These are phyloP conservation scores for Drechslerella dactyloides DNA, from an alignment of 2,329 filamentous ascomycete species.

Conservation along the genomic window DNA sequence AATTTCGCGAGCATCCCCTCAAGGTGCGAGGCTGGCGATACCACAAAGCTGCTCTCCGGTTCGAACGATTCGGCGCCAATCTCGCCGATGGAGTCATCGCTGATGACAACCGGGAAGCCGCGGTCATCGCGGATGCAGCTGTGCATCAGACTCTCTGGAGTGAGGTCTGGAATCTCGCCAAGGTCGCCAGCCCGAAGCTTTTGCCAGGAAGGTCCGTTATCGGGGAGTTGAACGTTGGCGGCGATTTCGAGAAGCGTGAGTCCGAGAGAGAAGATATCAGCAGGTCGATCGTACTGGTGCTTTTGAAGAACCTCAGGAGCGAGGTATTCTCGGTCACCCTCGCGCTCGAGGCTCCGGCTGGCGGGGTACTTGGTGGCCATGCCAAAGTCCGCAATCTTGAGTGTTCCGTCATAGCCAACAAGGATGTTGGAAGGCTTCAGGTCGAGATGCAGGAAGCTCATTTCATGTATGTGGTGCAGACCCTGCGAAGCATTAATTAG, in stretches of 20 bases:
- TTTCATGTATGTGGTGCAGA: conserved; percentile 85
- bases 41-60: conserved; percentile 29
- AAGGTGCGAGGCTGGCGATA: conserved; percentile 28
- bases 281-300: conserved; percentile 78
- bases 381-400: conserved; percentile 88
- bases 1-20: conserved; percentile 42
- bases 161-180: conserved; percentile 84
- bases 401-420: conserved; percentile 77
- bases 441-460: conserved; percentile 83
- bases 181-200: conserved; percentile 87
- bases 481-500: conserved; percentile 66
- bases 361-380: conserved; percentile 81
- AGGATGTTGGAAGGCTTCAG: conserved; percentile 85
- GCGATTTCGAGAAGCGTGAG: conserved; percentile 94
- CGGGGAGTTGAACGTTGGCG: conserved; percentile 89
- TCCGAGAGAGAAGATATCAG: conserved; percentile 91
- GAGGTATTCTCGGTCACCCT: conserved; percentile 96
- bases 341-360: conserved; percentile 77
- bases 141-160: conserved; percentile 74
- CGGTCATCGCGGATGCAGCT: conserved; percentile 74
- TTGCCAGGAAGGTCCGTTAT: conserved; percentile 90
- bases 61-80: conserved; percentile 52
- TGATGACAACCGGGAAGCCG: conserved; percentile 67
- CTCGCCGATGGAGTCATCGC: conserved; percentile 55
- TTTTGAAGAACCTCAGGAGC: conserved; percentile 86